Evolutionary conservation across 148 eudicot genomes (phyloP).

Genomic region (Rhododendron henanense): DNA sequence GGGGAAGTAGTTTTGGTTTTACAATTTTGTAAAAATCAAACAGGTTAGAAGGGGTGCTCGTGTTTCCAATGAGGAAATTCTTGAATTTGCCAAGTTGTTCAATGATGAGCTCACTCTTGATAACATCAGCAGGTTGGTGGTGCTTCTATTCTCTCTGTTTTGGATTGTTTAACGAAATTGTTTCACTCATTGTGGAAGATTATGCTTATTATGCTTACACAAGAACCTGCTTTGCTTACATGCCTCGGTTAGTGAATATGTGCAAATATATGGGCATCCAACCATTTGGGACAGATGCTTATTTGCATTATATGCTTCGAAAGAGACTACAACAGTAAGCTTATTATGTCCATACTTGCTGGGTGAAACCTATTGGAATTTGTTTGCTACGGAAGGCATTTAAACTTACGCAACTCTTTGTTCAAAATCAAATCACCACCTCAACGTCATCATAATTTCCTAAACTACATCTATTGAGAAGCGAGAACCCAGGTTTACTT

Average conservation of each 20-base stretch:
- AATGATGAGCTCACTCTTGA: conserved; percentile 84
- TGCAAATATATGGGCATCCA: conserved; percentile 82
- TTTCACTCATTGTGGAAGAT: neutral
- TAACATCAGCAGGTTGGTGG: conserved; percentile 65
- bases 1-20: conserved; percentile 17
- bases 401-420: neutral
- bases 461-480: neutral
- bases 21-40: neutral
- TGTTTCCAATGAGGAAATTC: conserved; percentile 67
- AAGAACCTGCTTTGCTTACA: conserved; percentile 17
- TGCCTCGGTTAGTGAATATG: conserved; percentile 78
- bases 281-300: conserved; percentile 73
- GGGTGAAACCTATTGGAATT: neutral
- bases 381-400: neutral
- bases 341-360: neutral
- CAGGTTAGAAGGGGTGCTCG: conserved; percentile 65
- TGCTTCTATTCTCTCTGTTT: neutral
- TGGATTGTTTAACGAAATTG: neutral
- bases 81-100: conserved; percentile 78
- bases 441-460: too few relatives aligned
- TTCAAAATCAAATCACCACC: neutral
- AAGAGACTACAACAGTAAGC: conserved; percentile 53
- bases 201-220: neutral
- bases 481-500: neutral
- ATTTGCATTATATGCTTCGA: conserved; percentile 65